Base-by-base conservation (phyloP, 345 rosid genomes). In the Syzygium oleosum region DNA sequence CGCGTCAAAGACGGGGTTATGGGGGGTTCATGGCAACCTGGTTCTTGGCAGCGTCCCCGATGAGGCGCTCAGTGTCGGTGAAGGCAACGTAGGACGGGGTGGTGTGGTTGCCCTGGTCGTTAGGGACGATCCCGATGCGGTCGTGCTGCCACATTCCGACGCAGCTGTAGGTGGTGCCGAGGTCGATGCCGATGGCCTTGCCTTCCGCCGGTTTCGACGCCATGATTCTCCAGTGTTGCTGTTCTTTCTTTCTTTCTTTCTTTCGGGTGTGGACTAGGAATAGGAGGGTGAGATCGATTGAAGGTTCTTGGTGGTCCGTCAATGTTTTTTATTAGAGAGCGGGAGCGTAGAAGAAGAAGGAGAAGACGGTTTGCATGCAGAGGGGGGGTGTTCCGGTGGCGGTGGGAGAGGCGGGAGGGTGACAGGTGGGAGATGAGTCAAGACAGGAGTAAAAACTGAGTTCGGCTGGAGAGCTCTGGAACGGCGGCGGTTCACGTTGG, bases 11-110 rank as follows among this genome's bases (percentile, higher is more conserved):
- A 89, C 91, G 5, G 90, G 88, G 88, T 90, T 88, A 11, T 85
- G 85, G 22, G n/a, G 92, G 92, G 87, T 88, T 87, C 89, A 90
- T 89, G 56, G 91, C 92, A 58, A 89, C 91, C 87, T 89, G 90
- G 85, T 90, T 90, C 88, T 90, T 90, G 38, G 91, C 91, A 1
- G 90, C 91, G 15, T 88, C 91, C 21, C 92, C 91, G 79, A 90
- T 89, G 17, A 89, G 84, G 23, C 92, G 88, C 63, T 90, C 92
- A 6, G 88, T 88, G 34, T 90, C 90, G 34, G 92, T 90, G 88
- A 90, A 90, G 49, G 89, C 92, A 7, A 90, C 92, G 38, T 90
- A 90, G 73, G 90, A 89, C 12, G 92, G 89, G 23, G 92, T 90
- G 51, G 89, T 89, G 7, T 89, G 85, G 89, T 89, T 90, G 58